These are phyloP conservation scores for Clarireedia hainanense DNA, from an alignment of 2,329 filamentous ascomycete genomes.

Conservation along the genomic window DNA sequence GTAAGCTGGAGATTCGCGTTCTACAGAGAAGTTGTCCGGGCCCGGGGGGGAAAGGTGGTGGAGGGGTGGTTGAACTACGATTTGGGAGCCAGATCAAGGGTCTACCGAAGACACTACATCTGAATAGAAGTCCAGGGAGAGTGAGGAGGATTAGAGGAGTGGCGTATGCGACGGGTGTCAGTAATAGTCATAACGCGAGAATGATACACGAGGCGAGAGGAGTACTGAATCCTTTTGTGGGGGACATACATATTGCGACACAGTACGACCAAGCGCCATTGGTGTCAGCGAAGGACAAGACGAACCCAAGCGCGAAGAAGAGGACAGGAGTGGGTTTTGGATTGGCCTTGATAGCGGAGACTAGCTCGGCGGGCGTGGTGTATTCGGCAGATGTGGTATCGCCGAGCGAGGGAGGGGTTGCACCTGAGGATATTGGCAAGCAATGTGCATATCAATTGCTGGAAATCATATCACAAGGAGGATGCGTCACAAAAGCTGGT, in stretches of 20 bases:
- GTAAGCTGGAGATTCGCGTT: slow-evolving; percentile 78
- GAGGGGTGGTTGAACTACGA: slow-evolving; percentile 84
- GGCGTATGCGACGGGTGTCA: slow-evolving; percentile 86
- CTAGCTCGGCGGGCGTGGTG: slow-evolving; percentile 68
- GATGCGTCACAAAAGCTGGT: slow-evolving; percentile 68
- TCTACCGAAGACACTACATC: slow-evolving; percentile 86
- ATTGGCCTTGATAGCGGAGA: slow-evolving; percentile 83
- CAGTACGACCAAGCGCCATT: slow-evolving; percentile 64
- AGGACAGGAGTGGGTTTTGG: slow-evolving; percentile 86
- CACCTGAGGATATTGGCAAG: slow-evolving; percentile 86
- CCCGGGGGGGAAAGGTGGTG: slow-evolving; percentile 67
- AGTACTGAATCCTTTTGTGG: slow-evolving; percentile 75
- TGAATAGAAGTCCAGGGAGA: slow-evolving; percentile 71
- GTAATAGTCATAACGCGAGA: slow-evolving; percentile 84
- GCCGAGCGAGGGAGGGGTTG: slow-evolving; percentile 69
- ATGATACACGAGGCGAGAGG: slow-evolving; percentile 91
- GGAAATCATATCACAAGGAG: slow-evolving; percentile 73
- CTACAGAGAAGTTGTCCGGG: slow-evolving; percentile 73
- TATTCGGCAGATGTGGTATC: slow-evolving; percentile 80
- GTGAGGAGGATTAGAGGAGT: slow-evolving; percentile 88
- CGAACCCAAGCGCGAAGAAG: slow-evolving; percentile 48
- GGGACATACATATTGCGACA: slow-evolving; percentile 84
- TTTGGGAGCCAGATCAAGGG: slow-evolving; percentile 84
- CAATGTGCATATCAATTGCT: slow-evolving; percentile 83
- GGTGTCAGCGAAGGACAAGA: slow-evolving; percentile 44